Conservation (phyloP, 2,329 filamentous ascomycete genomes). For the Aspergillus spinulosporus region DNA sequence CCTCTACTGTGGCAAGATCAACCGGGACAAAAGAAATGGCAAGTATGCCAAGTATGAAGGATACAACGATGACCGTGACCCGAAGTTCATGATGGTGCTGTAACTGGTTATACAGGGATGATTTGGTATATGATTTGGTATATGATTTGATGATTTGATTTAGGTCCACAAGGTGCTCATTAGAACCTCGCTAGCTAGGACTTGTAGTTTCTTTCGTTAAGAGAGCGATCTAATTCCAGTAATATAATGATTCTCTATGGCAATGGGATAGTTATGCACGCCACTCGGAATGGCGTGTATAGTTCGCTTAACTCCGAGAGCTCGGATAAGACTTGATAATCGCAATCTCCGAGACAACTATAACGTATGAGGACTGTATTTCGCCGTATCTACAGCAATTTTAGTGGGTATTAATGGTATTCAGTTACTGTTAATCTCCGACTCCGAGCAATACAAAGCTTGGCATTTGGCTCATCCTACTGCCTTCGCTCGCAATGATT, state of each 20-base stretch:
- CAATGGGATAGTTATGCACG: neutral
- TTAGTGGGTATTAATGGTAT: neutral
- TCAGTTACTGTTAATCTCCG: neutral
- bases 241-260: no score
- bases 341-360: neutral
- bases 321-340: neutral
- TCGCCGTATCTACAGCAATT: neutral
- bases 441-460: slow-evolving; percentile 4
- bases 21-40: slow-evolving; percentile 61
- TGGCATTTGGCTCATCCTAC: slow-evolving; percentile 7
- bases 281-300: neutral
- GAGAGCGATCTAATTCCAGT: no score
- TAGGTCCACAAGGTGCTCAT: neutral
- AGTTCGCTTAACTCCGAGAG: neutral
- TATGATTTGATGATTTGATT: neutral
- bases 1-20: slow-evolving; percentile 63
- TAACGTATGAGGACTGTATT: neutral
- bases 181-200: no score
- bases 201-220: no score
- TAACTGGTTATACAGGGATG: slow-evolving; percentile 32
- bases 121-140: neutral
- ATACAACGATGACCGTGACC: slow-evolving; percentile 64
- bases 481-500: neutral
- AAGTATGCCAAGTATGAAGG: slow-evolving; percentile 60
- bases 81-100: slow-evolving; percentile 61